phyloP scores from a whole-genome alignment of 2,329 filamentous ascomycete species.

The Thelonectria discophora region DNA sequence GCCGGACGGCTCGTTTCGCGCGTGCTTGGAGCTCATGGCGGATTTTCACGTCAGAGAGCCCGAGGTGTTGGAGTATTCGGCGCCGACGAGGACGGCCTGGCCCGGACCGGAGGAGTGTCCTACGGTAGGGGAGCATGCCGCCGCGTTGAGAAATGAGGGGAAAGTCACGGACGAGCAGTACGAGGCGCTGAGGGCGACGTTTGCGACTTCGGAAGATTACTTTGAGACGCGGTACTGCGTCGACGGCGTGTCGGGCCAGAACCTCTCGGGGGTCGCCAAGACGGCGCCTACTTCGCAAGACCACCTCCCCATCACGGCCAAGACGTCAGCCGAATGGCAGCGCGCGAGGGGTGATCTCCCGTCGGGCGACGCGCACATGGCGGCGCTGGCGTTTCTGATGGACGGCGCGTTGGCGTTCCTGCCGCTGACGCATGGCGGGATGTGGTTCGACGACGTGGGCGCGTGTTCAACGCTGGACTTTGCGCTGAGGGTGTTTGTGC shows the following conservation, averaged over 20 bases:
- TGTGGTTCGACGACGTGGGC: slow-evolving; percentile 54
- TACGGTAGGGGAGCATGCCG: slow-evolving; percentile 11
- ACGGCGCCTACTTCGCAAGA: too few species aligned
- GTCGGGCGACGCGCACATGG: slow-evolving; percentile 45
- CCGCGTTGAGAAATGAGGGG: slow-evolving; percentile 37
- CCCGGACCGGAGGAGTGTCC: slow-evolving; percentile 39
- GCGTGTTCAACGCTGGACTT: slow-evolving; percentile 61
- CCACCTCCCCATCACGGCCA: slow-evolving; percentile 47
- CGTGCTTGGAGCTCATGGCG: slow-evolving; percentile 53
- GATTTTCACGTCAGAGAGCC: slow-evolving; percentile 57
- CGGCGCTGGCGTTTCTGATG: slow-evolving; percentile 53
- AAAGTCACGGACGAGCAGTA: slow-evolving; percentile 36
- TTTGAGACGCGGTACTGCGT: slow-evolving; percentile 50
- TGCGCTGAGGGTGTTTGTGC: slow-evolving; percentile 54
- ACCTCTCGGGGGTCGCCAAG: slow-evolving; percentile 52
- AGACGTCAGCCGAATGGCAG: slow-evolving; percentile 55
- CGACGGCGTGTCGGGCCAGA: slow-evolving; percentile 55
- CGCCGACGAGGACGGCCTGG: slow-evolving; percentile 47
- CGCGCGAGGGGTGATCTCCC: slow-evolving; percentile 37
- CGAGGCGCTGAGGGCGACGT: slow-evolving; percentile 38
- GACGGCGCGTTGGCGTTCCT: slow-evolving; percentile 56
- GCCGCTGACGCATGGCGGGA: slow-evolving; percentile 53
- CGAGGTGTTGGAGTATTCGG: slow-evolving; percentile 50
- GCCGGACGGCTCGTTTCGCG: slow-evolving; percentile 47
- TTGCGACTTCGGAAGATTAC: slow-evolving; percentile 42